These are phyloP conservation scores for Uronychia binucleata DNA, from an alignment of 73 alveolate species.

Conservation along the genomic window DNA sequence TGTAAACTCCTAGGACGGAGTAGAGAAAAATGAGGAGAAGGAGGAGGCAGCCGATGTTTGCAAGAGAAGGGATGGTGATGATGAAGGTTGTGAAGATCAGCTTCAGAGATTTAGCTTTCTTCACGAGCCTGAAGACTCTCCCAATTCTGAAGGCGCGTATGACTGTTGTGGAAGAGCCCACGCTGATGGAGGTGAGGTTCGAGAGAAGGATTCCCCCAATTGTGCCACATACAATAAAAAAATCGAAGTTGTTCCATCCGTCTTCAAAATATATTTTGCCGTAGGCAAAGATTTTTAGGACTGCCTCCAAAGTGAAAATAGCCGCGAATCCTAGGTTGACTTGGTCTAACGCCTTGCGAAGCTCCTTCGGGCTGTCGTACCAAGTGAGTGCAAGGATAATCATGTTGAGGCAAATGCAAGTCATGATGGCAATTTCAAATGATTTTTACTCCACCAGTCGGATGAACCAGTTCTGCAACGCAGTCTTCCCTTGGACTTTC, in stretches of 20 bases:
- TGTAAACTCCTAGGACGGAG: constrained; percentile 50
- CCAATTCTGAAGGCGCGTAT: constrained; percentile 46
- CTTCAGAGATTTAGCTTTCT: constrained; percentile 17
- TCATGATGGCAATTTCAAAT: constrained; percentile 7
- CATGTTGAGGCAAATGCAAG: constrained; percentile 29
- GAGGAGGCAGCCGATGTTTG: constrained; percentile 55
- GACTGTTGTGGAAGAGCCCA: constrained; percentile 28
- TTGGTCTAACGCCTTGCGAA: constrained; percentile 31
- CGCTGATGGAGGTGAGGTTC: constrained; percentile 40
- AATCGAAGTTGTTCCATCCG: constrained; percentile 16
- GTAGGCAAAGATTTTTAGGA: constrained; percentile 7
- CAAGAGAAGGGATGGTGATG: constrained; percentile 50
- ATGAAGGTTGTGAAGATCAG: constrained; percentile 26
- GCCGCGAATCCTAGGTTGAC: constrained; percentile 76
- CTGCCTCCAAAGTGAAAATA: constrained; percentile 74
- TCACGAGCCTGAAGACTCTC: constrained; percentile 40
- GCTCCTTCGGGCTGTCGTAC: constrained; percentile 20
- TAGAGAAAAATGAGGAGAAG: constrained; percentile 37
- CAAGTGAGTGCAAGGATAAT: constrained; percentile 14
- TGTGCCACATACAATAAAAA: not conserved
- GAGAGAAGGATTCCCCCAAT: constrained; percentile 21
- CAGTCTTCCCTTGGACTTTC: not conserved
- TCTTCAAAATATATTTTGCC: not conserved
- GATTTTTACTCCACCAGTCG: not conserved
- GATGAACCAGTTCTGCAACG: not conserved